These are phyloP conservation scores for Gossypium lobatum DNA, from an alignment of 441 rosid genomes.

Conservation along the genomic window DNA sequence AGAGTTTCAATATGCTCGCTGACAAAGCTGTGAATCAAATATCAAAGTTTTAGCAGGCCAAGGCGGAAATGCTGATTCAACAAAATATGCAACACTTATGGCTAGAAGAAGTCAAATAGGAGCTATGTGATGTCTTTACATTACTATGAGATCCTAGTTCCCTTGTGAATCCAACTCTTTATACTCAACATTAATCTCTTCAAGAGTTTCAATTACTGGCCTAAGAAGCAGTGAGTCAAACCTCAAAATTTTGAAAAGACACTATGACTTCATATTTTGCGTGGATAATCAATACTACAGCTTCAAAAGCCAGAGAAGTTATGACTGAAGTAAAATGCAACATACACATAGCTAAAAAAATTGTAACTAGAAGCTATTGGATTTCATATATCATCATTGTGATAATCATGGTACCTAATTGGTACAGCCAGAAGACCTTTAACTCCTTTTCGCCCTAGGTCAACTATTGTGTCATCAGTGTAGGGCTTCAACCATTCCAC, in stretches of 20 bases:
- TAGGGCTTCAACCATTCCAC: conserved; percentile 98
- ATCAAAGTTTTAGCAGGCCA: neutral
- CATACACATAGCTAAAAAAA: neutral
- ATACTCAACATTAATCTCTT: conserved; percentile 84
- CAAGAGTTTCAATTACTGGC: conserved; percentile 86
- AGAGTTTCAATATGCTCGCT: conserved; percentile 98
- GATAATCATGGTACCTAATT: conserved; percentile 50
- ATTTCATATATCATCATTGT: neutral
- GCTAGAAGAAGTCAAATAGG: neutral
- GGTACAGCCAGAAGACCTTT: conserved; percentile 87
- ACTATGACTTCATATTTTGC: neutral
- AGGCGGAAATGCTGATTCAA: conserved; percentile 4
- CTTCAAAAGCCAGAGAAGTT: neutral
- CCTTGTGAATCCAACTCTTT: conserved; percentile 74
- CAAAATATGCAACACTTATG: neutral
- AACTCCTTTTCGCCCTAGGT: conserved; percentile 83
- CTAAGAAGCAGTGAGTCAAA: conserved; percentile 57
- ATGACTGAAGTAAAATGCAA: conserved; percentile 13
- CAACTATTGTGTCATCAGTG: conserved; percentile 87
- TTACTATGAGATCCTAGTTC: conserved; percentile 76
- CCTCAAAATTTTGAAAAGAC: conserved; percentile 3
- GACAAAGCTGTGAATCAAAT: conserved; percentile 60
- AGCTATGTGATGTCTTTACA: neutral
- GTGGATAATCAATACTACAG: neutral
- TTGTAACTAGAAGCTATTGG: neutral